Evolutionary conservation across 2,329 filamentous ascomycete species (phyloP).

Genomic region (Verticillium longisporum): DNA sequence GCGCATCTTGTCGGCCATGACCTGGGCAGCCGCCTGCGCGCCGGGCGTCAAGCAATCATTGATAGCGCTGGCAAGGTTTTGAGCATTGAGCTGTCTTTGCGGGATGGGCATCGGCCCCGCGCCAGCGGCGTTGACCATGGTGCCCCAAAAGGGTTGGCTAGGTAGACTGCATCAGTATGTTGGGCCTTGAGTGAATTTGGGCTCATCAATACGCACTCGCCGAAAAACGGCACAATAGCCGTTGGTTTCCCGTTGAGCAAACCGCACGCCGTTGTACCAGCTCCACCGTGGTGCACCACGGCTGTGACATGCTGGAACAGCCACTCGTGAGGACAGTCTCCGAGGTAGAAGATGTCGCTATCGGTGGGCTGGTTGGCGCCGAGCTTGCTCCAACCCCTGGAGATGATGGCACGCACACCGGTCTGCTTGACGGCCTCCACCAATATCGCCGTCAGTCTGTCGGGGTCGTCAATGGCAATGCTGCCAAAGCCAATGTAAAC

Average conservation of each 20-base stretch:
- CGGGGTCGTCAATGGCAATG: constrained; percentile 11
- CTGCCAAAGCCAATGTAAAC: constrained; percentile 12
- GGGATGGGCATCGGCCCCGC: constrained; percentile 31
- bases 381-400: constrained; percentile 10
- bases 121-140: constrained; percentile 31
- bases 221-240: constrained; percentile 44
- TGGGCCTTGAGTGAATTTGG: neutral
- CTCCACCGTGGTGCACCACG: constrained; percentile 52
- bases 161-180: neutral
- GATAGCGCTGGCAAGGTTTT: constrained; percentile 29
- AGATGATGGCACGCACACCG: constrained; percentile 10
- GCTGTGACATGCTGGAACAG: constrained; percentile 46
- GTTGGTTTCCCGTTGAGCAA: constrained; percentile 43
- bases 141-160: constrained; percentile 36
- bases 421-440: constrained; percentile 6
- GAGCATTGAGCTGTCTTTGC: constrained; percentile 23
- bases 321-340: constrained; percentile 49
- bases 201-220: constrained; percentile 16
- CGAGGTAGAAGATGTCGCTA: constrained; percentile 37
- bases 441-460: constrained; percentile 5
- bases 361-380: constrained; percentile 6
- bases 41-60: constrained; percentile 22
- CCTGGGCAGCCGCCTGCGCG: constrained; percentile 19
- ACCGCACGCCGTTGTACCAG: constrained; percentile 49
- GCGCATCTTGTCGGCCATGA: constrained; percentile 25